These are phyloP conservation scores for Nitzschia sp. DNA, from an alignment of 108 stramenopile species.

Conservation along the genomic window DNA sequence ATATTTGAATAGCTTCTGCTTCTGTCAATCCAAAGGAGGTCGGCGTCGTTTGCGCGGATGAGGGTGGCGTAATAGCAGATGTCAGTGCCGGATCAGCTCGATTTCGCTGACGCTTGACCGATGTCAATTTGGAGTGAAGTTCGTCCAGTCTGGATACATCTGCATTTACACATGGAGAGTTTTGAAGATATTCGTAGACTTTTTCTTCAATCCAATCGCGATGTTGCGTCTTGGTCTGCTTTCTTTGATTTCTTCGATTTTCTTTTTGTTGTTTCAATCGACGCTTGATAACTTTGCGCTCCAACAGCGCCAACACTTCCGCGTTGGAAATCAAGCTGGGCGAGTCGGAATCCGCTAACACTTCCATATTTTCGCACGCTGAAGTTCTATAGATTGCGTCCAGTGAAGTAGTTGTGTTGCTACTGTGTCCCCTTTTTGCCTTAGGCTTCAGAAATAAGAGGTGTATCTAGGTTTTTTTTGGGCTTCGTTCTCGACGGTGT, in stretches of 20 bases:
- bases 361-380: too few relatives aligned
- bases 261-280: constrained; percentile 17
- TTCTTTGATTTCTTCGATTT: constrained; percentile 16
- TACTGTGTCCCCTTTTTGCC: too few relatives aligned
- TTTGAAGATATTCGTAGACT: constrained; percentile 64
- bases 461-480: too few relatives aligned
- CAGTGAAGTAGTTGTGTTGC: too few relatives aligned
- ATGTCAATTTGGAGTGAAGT: constrained; percentile 22
- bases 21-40: constrained; percentile 68
- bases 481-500: too few relatives aligned
- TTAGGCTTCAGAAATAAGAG: too few relatives aligned
- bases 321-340: constrained; percentile 67
- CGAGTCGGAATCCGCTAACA: constrained; percentile 29
- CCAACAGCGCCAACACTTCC: constrained; percentile 60
- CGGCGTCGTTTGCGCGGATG: constrained; percentile 12
- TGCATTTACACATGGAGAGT: constrained; percentile 59
- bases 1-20: constrained; percentile 77
- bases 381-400: too few relatives aligned
- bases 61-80: background rate
- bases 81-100: background rate
- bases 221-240: constrained; percentile 42
- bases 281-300: constrained; percentile 30
- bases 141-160: constrained; percentile 33
- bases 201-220: constrained; percentile 81
- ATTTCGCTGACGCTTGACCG: constrained; percentile 23